Evolutionary conservation across 495 filamentous ascomycete species (phyloP), one percentile per base, ranked within the genome.

Genomic region (Copromyces sp.): DNA sequence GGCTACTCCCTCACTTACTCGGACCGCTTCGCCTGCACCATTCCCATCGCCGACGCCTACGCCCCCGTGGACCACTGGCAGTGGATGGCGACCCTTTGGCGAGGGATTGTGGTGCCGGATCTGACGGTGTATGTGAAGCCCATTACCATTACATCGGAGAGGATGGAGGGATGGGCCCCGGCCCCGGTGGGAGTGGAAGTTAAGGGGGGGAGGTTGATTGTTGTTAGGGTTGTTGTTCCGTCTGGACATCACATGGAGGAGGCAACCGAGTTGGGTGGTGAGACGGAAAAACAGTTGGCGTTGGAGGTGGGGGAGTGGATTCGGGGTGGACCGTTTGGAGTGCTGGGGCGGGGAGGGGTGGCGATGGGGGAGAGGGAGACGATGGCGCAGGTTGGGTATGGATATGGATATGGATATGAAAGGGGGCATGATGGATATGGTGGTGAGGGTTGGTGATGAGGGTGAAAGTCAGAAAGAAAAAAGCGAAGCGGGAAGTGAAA

Each of bases 51-150:
- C 12, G 94, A 97, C 75, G 84, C 88, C 3, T 97, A 97, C 78
- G 87, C 87, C 1, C 90, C 93, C 0, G 84, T 93, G 39, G 94
- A 99, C 77, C 95, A 99, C 79, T 99, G 95, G 95, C 94, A 97
- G 81, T 98, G 95, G 95, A 93, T 95, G 85, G 95, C 95, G 38
- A 95, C 92, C 69, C 86, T 97, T 3, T 99, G 95, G 95, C 90
- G 94, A 2, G 92, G 92, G 2, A 92, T 93, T 70, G 87, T 95
- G 0, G 94, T 93, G 0, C 88, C 94, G 0, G 95, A 99, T 81
- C 84, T 98, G 73, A 97, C 93, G 0, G 87, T 99, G 29, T 95
- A 89, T 74, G 86, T 90, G 42, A 82, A 83, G 73, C 72, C 69
- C 1, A 74, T 47, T 4, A 59, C 68, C 1, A 76, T 77, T 20